phyloP scores from a whole-genome alignment of 345 rosid genomes.

The Mangifera indica region DNA sequence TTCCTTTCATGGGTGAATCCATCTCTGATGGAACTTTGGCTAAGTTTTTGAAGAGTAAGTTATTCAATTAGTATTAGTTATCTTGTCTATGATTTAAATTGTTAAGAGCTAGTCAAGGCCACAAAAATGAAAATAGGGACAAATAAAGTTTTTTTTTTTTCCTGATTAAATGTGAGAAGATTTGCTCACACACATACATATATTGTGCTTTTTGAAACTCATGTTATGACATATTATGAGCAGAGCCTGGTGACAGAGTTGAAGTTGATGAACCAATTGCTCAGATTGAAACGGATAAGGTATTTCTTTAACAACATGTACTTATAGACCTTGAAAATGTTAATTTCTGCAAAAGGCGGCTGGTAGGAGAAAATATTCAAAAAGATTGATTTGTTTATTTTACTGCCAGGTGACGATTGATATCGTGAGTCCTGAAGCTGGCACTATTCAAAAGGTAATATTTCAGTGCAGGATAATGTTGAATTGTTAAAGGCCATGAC shows the following conservation, averaged over 20 bases:
- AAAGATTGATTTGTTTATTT: constrained; percentile 17
- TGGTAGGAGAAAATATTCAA: not conserved
- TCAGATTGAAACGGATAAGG: constrained; percentile 98
- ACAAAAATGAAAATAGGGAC: too few species aligned
- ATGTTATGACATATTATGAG: constrained; percentile 22
- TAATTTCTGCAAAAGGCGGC: not conserved
- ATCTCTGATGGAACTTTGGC: constrained; percentile 83
- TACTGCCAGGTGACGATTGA: constrained; percentile 30
- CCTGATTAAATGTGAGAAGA: not conserved
- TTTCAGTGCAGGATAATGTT: not conserved
- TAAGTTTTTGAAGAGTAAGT: constrained; percentile 67
- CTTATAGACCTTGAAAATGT: not conserved
- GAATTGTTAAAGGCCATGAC: not conserved
- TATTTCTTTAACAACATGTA: constrained; percentile 22
- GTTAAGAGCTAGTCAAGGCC: too few species aligned
- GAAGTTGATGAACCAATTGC: constrained; percentile 89
- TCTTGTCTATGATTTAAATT: not conserved
- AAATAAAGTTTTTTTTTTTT: not conserved
- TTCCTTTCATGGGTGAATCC: constrained; percentile 90
- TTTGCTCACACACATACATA: not conserved
- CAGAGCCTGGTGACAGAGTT: constrained; percentile 94
- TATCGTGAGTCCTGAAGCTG: constrained; percentile 32
- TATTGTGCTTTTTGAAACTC: constrained; percentile 6
- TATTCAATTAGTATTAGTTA: not conserved
- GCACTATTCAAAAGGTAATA: constrained; percentile 27